Evolutionary conservation across 2,329 filamentous ascomycete species (phyloP), one percentile per base, ranked within the genome.

Genomic region (Aspergillus fumigatus): DNA sequence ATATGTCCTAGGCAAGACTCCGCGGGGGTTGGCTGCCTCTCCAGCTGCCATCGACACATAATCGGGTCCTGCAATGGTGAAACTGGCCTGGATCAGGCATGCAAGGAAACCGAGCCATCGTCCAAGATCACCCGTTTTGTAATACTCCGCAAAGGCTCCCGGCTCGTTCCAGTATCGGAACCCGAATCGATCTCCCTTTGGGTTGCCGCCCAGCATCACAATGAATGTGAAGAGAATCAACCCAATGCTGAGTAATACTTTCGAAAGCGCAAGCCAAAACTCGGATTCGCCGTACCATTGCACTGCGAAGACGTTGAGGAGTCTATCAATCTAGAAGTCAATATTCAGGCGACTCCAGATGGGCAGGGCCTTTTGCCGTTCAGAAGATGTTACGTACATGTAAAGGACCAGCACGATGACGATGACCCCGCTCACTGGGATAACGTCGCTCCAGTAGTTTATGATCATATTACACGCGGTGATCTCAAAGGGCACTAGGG

Each of bases 181-280:
- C 0, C 89, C 89, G 60, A 89, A 89, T 0, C 83, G 78, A 62
- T 92, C 88, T 40, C 83, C 78, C 0, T 85, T 70, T 0, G 91
- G 91, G 63, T 93, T 94, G 2, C 88, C 91, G 7, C 90, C 91
- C 1, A 94, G 76, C 87, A 94, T 93, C 61, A 86, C 84, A 61
- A 95, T 81, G 67, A 96, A 90, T 2, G 90, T 93, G 75, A 90
- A 92, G 60, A 85, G 65, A 62, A 92, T 82, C 51, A 93, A 79
- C 1, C 84, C 88, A 38, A 91, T 73, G 58, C 89, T 89, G 51
- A 92, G 79, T 2, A 92, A 64, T 2, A 91, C 82, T 70, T 92
- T 91, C 54, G 86, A 86, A 2, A 89, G 70, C 2, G 89, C 86
- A 21, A 87, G 84, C 76, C 83, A 83, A 67, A 95, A 94, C 69